These are phyloP conservation scores for Diaporthe nobilis DNA, from an alignment of 2,329 filamentous ascomycete genomes.

Conservation along the genomic window DNA sequence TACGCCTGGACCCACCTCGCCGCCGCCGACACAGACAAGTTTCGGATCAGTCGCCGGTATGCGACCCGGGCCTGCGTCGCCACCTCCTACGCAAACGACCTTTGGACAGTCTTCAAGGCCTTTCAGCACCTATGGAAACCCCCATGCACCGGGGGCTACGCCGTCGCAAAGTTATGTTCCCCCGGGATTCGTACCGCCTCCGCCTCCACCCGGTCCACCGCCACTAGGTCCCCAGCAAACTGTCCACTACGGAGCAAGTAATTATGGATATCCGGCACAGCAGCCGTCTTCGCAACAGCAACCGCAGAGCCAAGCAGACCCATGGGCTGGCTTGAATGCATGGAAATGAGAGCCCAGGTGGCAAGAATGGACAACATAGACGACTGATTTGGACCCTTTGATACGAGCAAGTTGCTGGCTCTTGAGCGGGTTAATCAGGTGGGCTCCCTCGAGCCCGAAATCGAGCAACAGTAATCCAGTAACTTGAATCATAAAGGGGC, in stretches of 20 bases:
- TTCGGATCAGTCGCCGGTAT: slow-evolving; percentile 51
- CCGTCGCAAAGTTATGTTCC: slow-evolving; percentile 56
- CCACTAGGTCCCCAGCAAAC: slow-evolving; percentile 75
- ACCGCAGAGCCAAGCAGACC: slow-evolving; percentile 62
- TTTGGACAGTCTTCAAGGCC: slow-evolving; percentile 64
- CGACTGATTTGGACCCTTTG: background rate
- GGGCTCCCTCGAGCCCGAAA: background rate
- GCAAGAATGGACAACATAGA: background rate
- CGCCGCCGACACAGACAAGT: slow-evolving; percentile 57
- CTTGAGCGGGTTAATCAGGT: background rate
- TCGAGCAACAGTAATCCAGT: background rate
- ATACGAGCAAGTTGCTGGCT: background rate
- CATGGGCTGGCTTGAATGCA: slow-evolving; percentile 78
- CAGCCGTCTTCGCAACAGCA: slow-evolving; percentile 54
- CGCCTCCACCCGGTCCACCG: slow-evolving; percentile 74
- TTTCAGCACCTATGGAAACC: slow-evolving; percentile 63
- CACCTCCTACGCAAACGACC: slow-evolving; percentile 70
- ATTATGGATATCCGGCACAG: slow-evolving; percentile 68
- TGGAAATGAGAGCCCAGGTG: slow-evolving; percentile 67
- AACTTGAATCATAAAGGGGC: background rate
- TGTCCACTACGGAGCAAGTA: slow-evolving; percentile 62
- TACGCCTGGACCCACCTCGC: slow-evolving; percentile 66
- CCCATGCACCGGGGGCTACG: slow-evolving; percentile 51
- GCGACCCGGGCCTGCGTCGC: slow-evolving; percentile 61
- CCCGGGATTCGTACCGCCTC: slow-evolving; percentile 73